Conservation (phyloP, 345 rosid genomes). For the Microthlaspi erraticum region DNA sequence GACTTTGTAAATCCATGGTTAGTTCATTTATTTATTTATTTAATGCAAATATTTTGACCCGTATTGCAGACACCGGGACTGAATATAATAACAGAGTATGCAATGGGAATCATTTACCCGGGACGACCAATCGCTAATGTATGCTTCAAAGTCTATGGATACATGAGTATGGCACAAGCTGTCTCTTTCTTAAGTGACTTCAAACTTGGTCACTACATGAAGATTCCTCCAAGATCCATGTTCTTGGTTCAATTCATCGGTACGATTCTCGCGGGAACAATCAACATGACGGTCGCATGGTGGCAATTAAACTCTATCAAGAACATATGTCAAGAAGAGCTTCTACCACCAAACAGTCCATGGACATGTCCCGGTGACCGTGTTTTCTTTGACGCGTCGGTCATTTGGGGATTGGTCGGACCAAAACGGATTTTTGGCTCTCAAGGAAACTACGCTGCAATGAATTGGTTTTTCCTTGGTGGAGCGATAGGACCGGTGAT, state of each 20-base stretch:
- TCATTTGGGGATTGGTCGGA: slow-evolving; percentile 90
- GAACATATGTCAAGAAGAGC: slow-evolving; percentile 81
- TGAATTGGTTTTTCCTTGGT: slow-evolving; percentile 91
- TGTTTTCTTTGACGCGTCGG: slow-evolving; percentile 92
- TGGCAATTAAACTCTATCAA: slow-evolving; percentile 72
- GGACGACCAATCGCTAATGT: slow-evolving; percentile 94
- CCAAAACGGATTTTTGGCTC: slow-evolving; percentile 79
- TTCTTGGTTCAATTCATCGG: slow-evolving; percentile 96
- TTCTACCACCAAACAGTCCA: slow-evolving; percentile 71
- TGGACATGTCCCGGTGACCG: slow-evolving; percentile 91
- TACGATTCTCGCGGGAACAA: slow-evolving; percentile 82
- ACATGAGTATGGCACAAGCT: slow-evolving; percentile 90
- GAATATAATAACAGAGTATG: slow-evolving; percentile 88
- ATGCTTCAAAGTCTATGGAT: slow-evolving; percentile 88
- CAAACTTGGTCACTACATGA: slow-evolving; percentile 97
- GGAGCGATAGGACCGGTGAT: slow-evolving; percentile 80
- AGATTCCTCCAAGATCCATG: slow-evolving; percentile 97
- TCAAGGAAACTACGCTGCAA: slow-evolving; percentile 68
- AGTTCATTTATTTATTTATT: neutral
- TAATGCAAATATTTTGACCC: neutral
- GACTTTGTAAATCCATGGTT: neutral
- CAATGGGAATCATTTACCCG: slow-evolving; percentile 81
- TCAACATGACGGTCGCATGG: slow-evolving; percentile 83
- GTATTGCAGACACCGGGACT: slow-evolving; percentile 76
- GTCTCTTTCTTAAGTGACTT: slow-evolving; percentile 89